Conservation (phyloP, 1,139 yeast genomes). For the Diutina catenulata region DNA sequence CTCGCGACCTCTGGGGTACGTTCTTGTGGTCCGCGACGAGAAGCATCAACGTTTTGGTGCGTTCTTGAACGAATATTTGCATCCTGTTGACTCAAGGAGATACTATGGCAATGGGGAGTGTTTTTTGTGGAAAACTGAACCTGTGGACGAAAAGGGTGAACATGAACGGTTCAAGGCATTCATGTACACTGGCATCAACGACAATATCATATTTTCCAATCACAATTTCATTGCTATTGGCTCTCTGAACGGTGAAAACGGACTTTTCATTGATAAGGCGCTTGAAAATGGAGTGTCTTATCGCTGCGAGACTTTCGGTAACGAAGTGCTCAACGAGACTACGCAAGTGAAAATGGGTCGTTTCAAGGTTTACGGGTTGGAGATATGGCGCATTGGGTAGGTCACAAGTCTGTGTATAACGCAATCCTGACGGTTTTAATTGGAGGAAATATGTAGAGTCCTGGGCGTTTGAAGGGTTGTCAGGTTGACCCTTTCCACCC, state of each 20-base stretch:
- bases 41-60: slow-evolving; percentile 68
- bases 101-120: slow-evolving; percentile 95
- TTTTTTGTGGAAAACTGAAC: slow-evolving; percentile 71
- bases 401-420: too few species aligned
- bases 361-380: slow-evolving; percentile 67
- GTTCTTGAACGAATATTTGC: slow-evolving; percentile 63
- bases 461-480: too few species aligned
- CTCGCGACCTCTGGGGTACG: slow-evolving; percentile 48
- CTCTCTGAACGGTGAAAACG: slow-evolving; percentile 84
- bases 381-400: slow-evolving; percentile 69
- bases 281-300: slow-evolving; percentile 68
- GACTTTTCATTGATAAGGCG: slow-evolving; percentile 75
- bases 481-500: too few species aligned
- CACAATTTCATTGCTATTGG: slow-evolving; percentile 74
- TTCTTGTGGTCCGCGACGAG: slow-evolving; percentile 55
- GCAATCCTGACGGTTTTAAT: too few species aligned
- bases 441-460: too few species aligned
- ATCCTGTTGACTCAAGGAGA: slow-evolving; percentile 56
- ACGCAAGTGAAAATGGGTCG: slow-evolving; percentile 23
- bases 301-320: slow-evolving; percentile 79
- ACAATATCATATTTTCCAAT: slow-evolving; percentile 75
- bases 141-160: slow-evolving; percentile 13
- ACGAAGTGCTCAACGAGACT: slow-evolving; percentile 46
- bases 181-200: slow-evolving; percentile 83
- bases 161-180: slow-evolving; percentile 56